Evolutionary conservation across 108 stramenopile species (phyloP).

Genomic region (Nannochloropsis oceanica): DNA sequence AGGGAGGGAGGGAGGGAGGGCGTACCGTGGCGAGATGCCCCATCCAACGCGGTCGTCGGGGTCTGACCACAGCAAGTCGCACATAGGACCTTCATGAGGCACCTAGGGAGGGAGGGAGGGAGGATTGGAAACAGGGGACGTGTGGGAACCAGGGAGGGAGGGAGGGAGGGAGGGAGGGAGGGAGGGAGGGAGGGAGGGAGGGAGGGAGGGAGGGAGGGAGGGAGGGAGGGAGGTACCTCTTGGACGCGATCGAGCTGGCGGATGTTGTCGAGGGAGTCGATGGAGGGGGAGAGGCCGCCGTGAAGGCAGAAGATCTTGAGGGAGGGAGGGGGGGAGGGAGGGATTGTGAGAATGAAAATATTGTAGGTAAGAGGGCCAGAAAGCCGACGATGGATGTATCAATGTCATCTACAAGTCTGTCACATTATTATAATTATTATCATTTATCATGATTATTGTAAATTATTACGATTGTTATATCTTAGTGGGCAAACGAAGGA

Average conservation of each 20-base stretch:
- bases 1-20: no score
- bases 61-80: conserved; percentile 95
- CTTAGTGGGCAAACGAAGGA: no score
- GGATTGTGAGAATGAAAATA: conserved; percentile 17
- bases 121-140: not conserved
- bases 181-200: no score
- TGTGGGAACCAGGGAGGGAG: no score
- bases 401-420: not conserved
- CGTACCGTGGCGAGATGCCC: conserved; percentile 90
- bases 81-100: conserved; percentile 95
- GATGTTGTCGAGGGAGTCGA: conserved; percentile 89
- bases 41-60: conserved; percentile 88
- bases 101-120: conserved; percentile 33
- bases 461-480: no score
- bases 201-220: no score
- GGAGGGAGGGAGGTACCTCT: conserved; percentile 47
- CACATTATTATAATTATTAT: not conserved
- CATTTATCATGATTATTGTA: not conserved
- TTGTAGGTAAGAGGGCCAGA: no score
- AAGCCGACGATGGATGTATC: not conserved
- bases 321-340: no score
- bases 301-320: conserved; percentile 88
- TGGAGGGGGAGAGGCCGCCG: conserved; percentile 82
- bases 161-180: no score
- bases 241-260: conserved; percentile 84